Percentiles rank a stretch among this genome's conserved stretches.
Evolutionary conservation across 2,329 filamentous ascomycete genomes (phyloP).

Genomic region (Fusarium sp.): DNA sequence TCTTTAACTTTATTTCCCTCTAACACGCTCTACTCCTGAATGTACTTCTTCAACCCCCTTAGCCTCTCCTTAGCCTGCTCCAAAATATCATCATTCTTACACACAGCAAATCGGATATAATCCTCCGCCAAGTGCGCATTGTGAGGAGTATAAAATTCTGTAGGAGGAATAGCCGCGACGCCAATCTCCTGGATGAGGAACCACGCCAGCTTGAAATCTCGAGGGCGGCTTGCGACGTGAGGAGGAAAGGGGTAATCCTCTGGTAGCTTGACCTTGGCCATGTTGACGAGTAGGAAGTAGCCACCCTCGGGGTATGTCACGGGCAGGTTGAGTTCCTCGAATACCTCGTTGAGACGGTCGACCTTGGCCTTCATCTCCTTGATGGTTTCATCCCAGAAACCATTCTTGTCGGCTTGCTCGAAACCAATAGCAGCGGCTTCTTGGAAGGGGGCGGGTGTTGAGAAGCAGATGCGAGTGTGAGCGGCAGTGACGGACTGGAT

Average conservation of each 20-base stretch:
- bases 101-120: conserved; percentile 94
- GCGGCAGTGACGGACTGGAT: conserved; percentile 93
- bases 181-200: conserved; percentile 97
- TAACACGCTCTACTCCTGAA: conserved; percentile 50
- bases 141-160: conserved; percentile 91
- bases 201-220: conserved; percentile 96
- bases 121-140: conserved; percentile 91
- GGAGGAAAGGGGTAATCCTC: conserved; percentile 87
- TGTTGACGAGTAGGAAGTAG: conserved; percentile 97
- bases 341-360: conserved; percentile 85
- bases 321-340: conserved; percentile 78
- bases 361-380: conserved; percentile 92
- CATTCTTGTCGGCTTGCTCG: conserved; percentile 84
- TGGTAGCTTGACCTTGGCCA: conserved; percentile 87
- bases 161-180: conserved; percentile 94
- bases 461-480: conserved; percentile 97
- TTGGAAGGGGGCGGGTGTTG: conserved; percentile 90
- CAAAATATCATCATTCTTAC: conserved; percentile 89
- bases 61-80: conserved; percentile 82
- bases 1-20: conserved; percentile 4
- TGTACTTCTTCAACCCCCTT: conserved; percentile 78
- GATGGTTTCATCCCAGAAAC: conserved; percentile 89
- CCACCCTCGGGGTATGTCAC: conserved; percentile 96
- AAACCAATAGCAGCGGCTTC: conserved; percentile 95
- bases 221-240: conserved; percentile 85